Evolutionary conservation across 2,329 filamentous ascomycete species (phyloP).

Genomic region (Venturia effusa): DNA sequence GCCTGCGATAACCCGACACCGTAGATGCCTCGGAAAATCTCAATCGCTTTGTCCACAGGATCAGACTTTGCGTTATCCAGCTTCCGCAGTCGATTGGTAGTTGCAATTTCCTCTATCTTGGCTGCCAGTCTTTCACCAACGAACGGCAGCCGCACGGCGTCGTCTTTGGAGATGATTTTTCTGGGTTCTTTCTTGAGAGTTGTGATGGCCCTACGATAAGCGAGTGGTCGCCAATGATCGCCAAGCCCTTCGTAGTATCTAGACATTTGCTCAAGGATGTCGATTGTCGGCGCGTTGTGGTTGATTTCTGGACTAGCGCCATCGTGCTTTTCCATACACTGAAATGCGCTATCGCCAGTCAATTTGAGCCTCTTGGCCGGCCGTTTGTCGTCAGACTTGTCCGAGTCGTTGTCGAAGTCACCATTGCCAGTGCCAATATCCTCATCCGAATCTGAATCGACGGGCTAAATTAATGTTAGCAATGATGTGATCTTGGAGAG

Average conservation of each 20-base stretch:
- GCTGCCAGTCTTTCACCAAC: slow-evolving; percentile 64
- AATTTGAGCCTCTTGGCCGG: not conserved
- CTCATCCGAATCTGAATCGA: slow-evolving; percentile 9
- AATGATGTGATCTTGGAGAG: not conserved
- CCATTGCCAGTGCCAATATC: not conserved
- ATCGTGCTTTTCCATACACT: slow-evolving; percentile 49
- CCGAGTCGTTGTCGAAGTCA: slow-evolving; percentile 13
- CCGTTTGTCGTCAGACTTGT: slow-evolving; percentile 19
- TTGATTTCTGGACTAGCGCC: slow-evolving; percentile 37
- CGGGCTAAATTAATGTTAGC: slow-evolving; percentile 1
- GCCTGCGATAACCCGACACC: slow-evolving; percentile 63
- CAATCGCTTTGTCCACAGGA: slow-evolving; percentile 52
- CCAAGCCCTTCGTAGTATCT: slow-evolving; percentile 64
- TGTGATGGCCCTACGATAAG: slow-evolving; percentile 69
- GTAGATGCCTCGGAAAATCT: slow-evolving; percentile 67
- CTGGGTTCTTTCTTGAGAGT: slow-evolving; percentile 54
- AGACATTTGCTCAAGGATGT: slow-evolving; percentile 67
- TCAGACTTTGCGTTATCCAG: slow-evolving; percentile 62
- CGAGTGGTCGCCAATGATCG: slow-evolving; percentile 64
- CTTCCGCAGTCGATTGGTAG: slow-evolving; percentile 58
- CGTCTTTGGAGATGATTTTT: slow-evolving; percentile 55
- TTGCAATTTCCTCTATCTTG: slow-evolving; percentile 84
- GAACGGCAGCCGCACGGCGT: slow-evolving; percentile 56
- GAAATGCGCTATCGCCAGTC: slow-evolving; percentile 33
- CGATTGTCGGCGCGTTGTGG: slow-evolving; percentile 67